Percentiles rank a stretch among this genome's conserved stretches.
Conservation (phyloP, 208 protist genomes). For the Trypanosoma avium region DNA sequence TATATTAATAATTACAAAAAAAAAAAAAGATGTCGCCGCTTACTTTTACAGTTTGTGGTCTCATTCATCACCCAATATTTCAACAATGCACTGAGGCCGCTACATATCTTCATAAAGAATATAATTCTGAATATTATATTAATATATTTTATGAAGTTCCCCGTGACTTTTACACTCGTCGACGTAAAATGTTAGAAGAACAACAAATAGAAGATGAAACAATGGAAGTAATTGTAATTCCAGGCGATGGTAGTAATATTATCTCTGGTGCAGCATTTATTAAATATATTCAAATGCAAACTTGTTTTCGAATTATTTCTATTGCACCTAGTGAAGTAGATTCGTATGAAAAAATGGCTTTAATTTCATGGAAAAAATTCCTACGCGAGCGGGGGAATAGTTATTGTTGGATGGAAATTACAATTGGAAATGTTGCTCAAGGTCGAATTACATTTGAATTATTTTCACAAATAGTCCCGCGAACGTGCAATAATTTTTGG, state of each 20-base stretch:
- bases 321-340: constrained; percentile 29
- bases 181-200: constrained; percentile 26
- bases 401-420: constrained; percentile 85
- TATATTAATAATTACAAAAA: background rate
- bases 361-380: constrained; percentile 51
- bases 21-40: too few species aligned
- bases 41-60: constrained; percentile 70
- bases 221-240: constrained; percentile 32
- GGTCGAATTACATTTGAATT: constrained; percentile 88
- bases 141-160: constrained; percentile 56
- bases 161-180: constrained; percentile 59
- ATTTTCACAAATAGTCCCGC: constrained; percentile 74
- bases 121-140: constrained; percentile 51
- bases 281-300: constrained; percentile 29
- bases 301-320: constrained; percentile 46
- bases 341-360: constrained; percentile 61
- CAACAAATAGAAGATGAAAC: constrained; percentile 32
- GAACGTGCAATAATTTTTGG: constrained; percentile 93
- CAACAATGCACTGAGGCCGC: constrained; percentile 77
- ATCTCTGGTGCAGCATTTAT: constrained; percentile 57
- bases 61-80: constrained; percentile 53
- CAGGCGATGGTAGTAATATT: constrained; percentile 15
- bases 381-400: constrained; percentile 57
- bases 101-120: constrained; percentile 56
- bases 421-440: constrained; percentile 28